A percentile compares a stretch with the other conserved stretches of the same genome.
phyloP scores from a whole-genome alignment of 208 protist genomes.

The Tetramitus jugosus region DNA sequence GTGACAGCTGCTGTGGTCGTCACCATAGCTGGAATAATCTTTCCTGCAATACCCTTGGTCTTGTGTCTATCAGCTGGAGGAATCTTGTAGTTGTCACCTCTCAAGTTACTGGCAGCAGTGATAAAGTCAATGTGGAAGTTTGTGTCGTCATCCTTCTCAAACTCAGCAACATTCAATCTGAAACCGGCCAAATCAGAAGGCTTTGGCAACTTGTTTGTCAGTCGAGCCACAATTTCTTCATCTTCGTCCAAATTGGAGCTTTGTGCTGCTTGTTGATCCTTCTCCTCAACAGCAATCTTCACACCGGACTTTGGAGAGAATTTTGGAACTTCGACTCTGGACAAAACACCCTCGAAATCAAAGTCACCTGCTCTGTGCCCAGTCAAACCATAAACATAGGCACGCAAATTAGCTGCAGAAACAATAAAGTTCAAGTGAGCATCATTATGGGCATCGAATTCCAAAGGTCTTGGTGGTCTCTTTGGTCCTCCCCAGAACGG shows the following conservation, averaged over 20 bases:
- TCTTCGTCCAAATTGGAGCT: neutral
- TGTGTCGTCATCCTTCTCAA: constrained; percentile 49
- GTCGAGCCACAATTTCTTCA: neutral
- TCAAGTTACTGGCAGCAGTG: constrained; percentile 35
- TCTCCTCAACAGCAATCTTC: constrained; percentile 3
- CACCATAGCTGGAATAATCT: constrained; percentile 47
- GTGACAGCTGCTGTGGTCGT: constrained; percentile 51
- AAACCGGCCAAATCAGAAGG: neutral
- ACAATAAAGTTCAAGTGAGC: constrained; percentile 64
- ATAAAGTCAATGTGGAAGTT: constrained; percentile 53
- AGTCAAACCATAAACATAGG: constrained; percentile 53
- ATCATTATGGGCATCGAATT: constrained; percentile 48
- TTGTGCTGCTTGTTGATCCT: neutral
- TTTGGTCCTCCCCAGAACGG: constrained; percentile 82
- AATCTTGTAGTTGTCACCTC: constrained; percentile 36
- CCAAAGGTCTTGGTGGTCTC: constrained; percentile 65
- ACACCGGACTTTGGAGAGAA: constrained; percentile 27
- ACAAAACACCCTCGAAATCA: neutral
- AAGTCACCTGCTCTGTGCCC: constrained; percentile 23
- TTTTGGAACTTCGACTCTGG: constrained; percentile 3
- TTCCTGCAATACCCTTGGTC: constrained; percentile 50
- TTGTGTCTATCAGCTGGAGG: constrained; percentile 20
- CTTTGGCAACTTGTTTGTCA: neutral
- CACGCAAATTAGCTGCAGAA: constrained; percentile 60
- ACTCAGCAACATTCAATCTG: constrained; percentile 37